A percentile compares a stretch with the other conserved stretches of the same genome.
Conservation (phyloP, 371 early-diverging fungal species). For the Circinella minor region DNA sequence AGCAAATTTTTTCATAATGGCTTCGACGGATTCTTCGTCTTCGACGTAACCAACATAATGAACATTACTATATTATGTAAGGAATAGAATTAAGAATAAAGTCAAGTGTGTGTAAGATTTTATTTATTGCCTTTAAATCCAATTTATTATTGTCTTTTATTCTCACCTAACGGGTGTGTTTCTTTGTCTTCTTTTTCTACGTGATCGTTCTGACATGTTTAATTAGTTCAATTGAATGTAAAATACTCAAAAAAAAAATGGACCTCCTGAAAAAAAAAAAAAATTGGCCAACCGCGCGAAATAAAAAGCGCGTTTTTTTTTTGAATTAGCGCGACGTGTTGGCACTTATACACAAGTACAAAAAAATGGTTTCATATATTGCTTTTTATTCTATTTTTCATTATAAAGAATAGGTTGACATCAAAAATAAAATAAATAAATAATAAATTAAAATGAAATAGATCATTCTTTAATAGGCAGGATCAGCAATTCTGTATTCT, state of each 20-base stretch:
- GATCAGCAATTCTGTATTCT: constrained; percentile 12
- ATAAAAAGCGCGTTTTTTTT: too few relatives aligned
- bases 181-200: constrained; percentile 45
- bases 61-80: constrained; percentile 61
- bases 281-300: too few relatives aligned
- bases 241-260: neutral
- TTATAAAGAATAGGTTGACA: too few relatives aligned
- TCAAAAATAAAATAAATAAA: neutral
- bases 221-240: neutral
- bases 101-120: too few relatives aligned
- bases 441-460: neutral
- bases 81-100: too few relatives aligned
- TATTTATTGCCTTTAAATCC: too few relatives aligned
- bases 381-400: too few relatives aligned
- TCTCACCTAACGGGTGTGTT: constrained; percentile 32
- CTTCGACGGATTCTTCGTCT: constrained; percentile 92
- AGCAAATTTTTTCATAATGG: constrained; percentile 96
- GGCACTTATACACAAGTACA: too few relatives aligned
- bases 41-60: constrained; percentile 96
- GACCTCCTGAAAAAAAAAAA: too few relatives aligned
- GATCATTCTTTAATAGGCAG: neutral
- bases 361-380: too few relatives aligned
- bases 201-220: constrained; percentile 49
- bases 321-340: too few relatives aligned
- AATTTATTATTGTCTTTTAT: neutral